These are phyloP conservation scores for Hanseniaspora valbyensis DNA, from an alignment of 805 yeast species.

Conservation along the genomic window DNA sequence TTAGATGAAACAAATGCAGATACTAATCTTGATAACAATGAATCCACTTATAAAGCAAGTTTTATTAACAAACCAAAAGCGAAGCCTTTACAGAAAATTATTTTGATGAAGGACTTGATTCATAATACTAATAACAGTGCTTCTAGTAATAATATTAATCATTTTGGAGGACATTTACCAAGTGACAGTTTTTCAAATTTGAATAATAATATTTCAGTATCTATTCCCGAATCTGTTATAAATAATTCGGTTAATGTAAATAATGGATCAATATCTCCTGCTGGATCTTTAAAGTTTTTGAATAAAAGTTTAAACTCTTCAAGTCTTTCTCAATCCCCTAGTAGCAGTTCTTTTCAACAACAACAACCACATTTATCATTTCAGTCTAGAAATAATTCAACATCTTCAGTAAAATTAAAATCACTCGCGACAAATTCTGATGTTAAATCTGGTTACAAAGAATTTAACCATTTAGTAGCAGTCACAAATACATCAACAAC, in stretches of 20 bases:
- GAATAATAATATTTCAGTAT: background rate
- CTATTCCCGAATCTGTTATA: background rate
- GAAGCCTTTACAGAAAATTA: background rate
- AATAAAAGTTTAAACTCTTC: constrained; percentile 16
- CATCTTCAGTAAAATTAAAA: constrained; percentile 17
- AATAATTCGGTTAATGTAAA: background rate
- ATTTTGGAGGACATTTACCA: background rate
- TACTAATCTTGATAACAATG: background rate
- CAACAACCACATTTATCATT: constrained; percentile 11
- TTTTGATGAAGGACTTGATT: constrained; percentile 9
- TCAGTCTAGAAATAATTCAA: constrained; percentile 19
- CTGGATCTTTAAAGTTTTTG: constrained; percentile 7
- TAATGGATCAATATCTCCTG: background rate
- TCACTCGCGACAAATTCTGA: constrained; percentile 29
- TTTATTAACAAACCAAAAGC: background rate
- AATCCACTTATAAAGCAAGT: background rate
- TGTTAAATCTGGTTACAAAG: constrained; percentile 28
- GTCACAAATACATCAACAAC: constrained; percentile 28
- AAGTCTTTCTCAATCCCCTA: constrained; percentile 18
- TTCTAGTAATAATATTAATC: no score
- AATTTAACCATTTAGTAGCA: constrained; percentile 25
- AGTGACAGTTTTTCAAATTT: background rate
- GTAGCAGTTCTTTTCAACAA: background rate
- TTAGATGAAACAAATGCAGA: background rate
- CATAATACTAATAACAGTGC: background rate